Evolutionary conservation across 2,329 filamentous ascomycete genomes (phyloP), one percentile per base, ranked within the genome.

Genomic region (Stagonosporopsis chrysanthemi): DNA sequence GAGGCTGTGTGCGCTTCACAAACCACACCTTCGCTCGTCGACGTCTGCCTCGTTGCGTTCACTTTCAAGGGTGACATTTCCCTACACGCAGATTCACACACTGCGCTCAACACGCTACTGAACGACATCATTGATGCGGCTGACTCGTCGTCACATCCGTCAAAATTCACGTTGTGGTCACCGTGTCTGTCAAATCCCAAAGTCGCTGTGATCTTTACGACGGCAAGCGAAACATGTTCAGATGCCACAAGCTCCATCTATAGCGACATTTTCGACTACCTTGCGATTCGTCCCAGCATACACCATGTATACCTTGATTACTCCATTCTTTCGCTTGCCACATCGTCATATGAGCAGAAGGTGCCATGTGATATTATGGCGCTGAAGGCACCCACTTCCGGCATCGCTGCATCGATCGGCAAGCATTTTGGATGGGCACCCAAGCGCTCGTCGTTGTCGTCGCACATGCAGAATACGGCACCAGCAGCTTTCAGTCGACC

Each of bases 341-440:
- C 63, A 14, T 52, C 63, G 6, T 61, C 62, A 5, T 52, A 61
- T 4, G 63, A 69, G 2, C 49, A 60, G n/a, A 60, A 49, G 15
- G 60, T 68, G 29, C 43, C 68, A 29, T 68, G 62, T 55, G 70
- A 73, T 17, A 58, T 72, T 23, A 65, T 71, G 38, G 36, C 61
- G 11, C 17, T 73, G 14, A 55, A 49, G 28, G 69, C 66, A 5
- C 61, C 65, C 1, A 65, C 62, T 39, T 56, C 65, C 4, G 53
- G 56, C 23, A 58, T 71, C 17, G 69, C 69, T 15, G 60, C 65
- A 42, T 64, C 60, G 2, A 69, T 73, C 15, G 70, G 69, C 33
- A 72, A 69, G 41, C 62, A 63, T 12, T 73, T 73, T 45, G 68
- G 70, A 11, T 71, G 70, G 70, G 65, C 69, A 35, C 70, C 70